Percentiles rank a stretch among this genome's conserved stretches.
These are phyloP conservation scores for Citrullus colocynthis DNA, from an alignment of 306 rosid genomes.

Conservation along the genomic window DNA sequence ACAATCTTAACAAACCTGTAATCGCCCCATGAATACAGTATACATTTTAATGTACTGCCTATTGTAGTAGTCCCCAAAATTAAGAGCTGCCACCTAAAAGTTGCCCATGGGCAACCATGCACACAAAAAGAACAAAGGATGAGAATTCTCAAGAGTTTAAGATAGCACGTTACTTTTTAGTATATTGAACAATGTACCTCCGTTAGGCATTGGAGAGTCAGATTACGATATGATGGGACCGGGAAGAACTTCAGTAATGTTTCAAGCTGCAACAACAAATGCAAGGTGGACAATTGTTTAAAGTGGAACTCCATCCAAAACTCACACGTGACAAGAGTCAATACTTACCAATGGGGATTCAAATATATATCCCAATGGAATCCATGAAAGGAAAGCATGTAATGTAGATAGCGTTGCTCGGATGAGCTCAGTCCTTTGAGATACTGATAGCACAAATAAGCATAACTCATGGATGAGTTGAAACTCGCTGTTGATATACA, in stretches of 20 bases:
- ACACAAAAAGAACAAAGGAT: neutral
- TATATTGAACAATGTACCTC: slow-evolving; percentile 40
- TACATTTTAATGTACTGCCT: slow-evolving; percentile 80
- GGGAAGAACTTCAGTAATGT: slow-evolving; percentile 88
- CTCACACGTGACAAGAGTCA: slow-evolving; percentile 1
- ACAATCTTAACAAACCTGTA: slow-evolving; percentile 50
- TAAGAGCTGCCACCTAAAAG: slow-evolving; percentile 79
- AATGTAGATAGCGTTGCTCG: slow-evolving; percentile 85
- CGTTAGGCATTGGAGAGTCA: slow-evolving; percentile 79
- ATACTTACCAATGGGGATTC: slow-evolving; percentile 81
- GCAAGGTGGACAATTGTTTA: neutral
- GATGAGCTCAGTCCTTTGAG: slow-evolving; percentile 86
- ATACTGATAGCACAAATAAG: slow-evolving; percentile 84
- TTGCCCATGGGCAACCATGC: neutral
- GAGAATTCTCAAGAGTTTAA: neutral
- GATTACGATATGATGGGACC: slow-evolving; percentile 69
- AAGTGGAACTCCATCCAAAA: neutral
- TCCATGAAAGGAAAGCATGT: slow-evolving; percentile 98
- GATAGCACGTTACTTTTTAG: neutral
- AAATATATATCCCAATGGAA: slow-evolving; percentile 94
- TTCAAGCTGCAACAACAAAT: slow-evolving; percentile 53
- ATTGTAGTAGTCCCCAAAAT: slow-evolving; percentile 67
- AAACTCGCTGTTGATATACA: slow-evolving; percentile 61
- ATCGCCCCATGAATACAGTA: slow-evolving; percentile 70
- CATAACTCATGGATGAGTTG: slow-evolving; percentile 98